A percentile compares a stretch with the other conserved stretches of the same genome.
Evolutionary conservation across 495 filamentous ascomycete genomes (phyloP).

Genomic region (Echria macrotheca): DNA sequence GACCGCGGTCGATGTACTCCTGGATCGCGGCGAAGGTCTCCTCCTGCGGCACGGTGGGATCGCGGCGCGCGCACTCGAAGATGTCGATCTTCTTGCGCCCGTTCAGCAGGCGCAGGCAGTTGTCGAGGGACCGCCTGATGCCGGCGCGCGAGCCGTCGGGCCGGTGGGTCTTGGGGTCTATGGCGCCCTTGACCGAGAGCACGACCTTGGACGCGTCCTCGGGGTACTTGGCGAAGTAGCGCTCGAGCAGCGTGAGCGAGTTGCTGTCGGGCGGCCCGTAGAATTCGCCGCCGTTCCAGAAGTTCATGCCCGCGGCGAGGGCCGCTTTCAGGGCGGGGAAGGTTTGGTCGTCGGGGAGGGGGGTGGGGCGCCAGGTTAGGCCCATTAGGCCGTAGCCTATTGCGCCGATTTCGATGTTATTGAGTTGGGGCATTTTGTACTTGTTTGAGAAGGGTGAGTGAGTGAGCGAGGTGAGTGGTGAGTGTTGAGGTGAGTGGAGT

Average conservation of each 20-base stretch:
- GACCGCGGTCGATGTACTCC: slow-evolving; percentile 62
- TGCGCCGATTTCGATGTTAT: slow-evolving; percentile 47
- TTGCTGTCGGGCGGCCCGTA: slow-evolving; percentile 72
- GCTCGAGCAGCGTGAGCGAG: slow-evolving; percentile 56
- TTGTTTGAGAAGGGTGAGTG: not conserved
- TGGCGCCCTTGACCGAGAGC: slow-evolving; percentile 60
- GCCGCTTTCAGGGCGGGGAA: slow-evolving; percentile 65
- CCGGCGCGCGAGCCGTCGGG: slow-evolving; percentile 58
- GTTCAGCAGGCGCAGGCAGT: slow-evolving; percentile 55
- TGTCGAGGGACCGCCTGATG: slow-evolving; percentile 63
- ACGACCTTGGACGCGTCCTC: slow-evolving; percentile 62
- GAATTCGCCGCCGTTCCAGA: slow-evolving; percentile 79
- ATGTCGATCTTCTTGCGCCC: slow-evolving; percentile 79
- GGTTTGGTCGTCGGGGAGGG: slow-evolving; percentile 52
- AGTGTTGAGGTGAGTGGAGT: not conserved
- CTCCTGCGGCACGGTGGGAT: slow-evolving; percentile 50
- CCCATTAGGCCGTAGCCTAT: slow-evolving; percentile 61
- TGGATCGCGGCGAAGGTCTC: slow-evolving; percentile 49
- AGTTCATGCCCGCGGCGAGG: slow-evolving; percentile 61
- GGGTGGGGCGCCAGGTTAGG: slow-evolving; percentile 62
- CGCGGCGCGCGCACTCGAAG: slow-evolving; percentile 73
- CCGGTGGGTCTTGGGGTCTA: slow-evolving; percentile 23
- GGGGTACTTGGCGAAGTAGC: slow-evolving; percentile 64
- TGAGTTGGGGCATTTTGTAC: slow-evolving; percentile 43
- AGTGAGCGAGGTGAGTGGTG: not conserved